A percentile compares a stretch with the other conserved stretches of the same genome.
phyloP scores from a whole-genome alignment of 768 basidiomycete genomes.

The Collybiopsis confluens region DNA sequence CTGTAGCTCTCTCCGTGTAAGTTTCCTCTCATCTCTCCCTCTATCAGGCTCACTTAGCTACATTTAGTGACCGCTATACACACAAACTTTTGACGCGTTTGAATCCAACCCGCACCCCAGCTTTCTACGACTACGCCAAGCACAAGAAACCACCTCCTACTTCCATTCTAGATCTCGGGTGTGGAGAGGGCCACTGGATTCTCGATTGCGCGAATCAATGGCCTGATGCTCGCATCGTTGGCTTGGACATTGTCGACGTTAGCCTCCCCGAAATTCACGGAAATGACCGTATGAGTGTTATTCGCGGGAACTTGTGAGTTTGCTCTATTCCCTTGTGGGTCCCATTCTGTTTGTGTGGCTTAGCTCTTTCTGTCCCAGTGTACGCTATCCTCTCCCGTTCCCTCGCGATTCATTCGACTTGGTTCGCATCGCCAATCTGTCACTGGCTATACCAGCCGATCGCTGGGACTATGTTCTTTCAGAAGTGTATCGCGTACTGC shows the following conservation, averaged over 20 bases:
- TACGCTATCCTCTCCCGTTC: conserved; percentile 59
- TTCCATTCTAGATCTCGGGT: conserved; percentile 70
- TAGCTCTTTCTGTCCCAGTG: conserved; percentile 26
- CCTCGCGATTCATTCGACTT: conserved; percentile 60
- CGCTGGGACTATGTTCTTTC: conserved; percentile 56
- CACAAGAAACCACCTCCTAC: conserved; percentile 39
- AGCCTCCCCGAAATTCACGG: conserved; percentile 32
- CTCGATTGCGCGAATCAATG: conserved; percentile 58
- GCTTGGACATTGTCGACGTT: conserved; percentile 60
- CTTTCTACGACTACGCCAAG: conserved; percentile 48
- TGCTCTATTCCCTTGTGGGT: background rate
- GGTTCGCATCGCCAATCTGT: conserved; percentile 69
- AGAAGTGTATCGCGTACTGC: conserved; percentile 62
- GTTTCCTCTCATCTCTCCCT: conserved; percentile 18
- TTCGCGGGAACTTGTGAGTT: conserved; percentile 67
- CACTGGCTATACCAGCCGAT: conserved; percentile 54
- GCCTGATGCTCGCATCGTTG: conserved; percentile 55
- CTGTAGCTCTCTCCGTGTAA: conserved; percentile 52
- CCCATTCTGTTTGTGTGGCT: no score
- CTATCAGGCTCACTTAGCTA: conserved; percentile 1
- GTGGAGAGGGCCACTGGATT: conserved; percentile 70
- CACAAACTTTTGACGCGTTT: conserved; percentile 54
- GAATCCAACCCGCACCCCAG: conserved; percentile 47
- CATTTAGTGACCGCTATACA: conserved; percentile 56
- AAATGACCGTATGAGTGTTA: conserved; percentile 43